Evolutionary conservation across 1,284 basidiomycete species (phyloP).

Genomic region (Trametes polyzona): DNA sequence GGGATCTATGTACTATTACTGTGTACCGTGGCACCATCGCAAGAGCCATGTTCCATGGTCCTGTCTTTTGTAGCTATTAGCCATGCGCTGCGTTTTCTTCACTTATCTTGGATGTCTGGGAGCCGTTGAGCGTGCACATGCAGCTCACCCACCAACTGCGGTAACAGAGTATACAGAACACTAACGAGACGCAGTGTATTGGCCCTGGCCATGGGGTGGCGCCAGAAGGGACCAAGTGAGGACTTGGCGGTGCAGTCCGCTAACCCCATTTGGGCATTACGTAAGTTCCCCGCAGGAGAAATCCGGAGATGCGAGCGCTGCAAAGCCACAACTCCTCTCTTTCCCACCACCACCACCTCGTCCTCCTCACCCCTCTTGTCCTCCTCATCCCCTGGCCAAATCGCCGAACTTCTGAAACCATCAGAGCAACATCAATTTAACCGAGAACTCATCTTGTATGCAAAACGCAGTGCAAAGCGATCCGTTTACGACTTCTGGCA

Average conservation of each 20-base stretch:
- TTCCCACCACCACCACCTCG: slow-evolving; percentile 3
- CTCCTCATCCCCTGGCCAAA: background rate
- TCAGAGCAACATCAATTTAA: background rate
- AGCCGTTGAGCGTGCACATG: too few species aligned
- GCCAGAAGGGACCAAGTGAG: background rate
- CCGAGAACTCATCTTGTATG: background rate
- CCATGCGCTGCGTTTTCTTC: too few species aligned
- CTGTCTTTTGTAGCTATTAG: too few species aligned
- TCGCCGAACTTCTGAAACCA: too few species aligned
- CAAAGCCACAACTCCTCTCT: background rate
- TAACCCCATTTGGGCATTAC: background rate
- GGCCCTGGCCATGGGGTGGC: background rate
- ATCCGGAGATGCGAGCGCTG: background rate
- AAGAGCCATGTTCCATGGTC: too few species aligned
- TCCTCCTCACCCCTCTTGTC: background rate
- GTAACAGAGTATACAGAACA: too few species aligned
- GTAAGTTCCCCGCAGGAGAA: background rate
- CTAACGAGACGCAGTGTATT: background rate
- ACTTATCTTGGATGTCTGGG: too few species aligned
- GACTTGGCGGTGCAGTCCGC: background rate
- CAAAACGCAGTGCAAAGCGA: slow-evolving; percentile 4
- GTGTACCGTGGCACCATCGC: too few species aligned
- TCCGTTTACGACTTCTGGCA: background rate
- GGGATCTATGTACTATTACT: too few species aligned
- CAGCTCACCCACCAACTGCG: too few species aligned